A percentile compares a stretch with the other conserved stretches of the same genome.
These are phyloP conservation scores for Pichia nanzhaoensis DNA, from an alignment of 805 yeast genomes.

Conservation along the genomic window DNA sequence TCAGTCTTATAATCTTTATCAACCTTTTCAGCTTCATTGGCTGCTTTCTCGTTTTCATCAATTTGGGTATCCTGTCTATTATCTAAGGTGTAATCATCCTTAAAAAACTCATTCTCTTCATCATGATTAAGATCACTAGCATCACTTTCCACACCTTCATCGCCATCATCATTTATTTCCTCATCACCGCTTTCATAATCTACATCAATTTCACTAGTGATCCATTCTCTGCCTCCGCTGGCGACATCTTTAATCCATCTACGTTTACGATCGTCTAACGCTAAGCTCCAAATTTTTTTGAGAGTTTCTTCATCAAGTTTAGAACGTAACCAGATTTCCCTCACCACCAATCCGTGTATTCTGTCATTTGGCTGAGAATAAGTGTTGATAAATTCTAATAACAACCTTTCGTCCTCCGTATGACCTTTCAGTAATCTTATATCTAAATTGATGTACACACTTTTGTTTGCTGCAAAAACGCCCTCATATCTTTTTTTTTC, in stretches of 20 bases:
- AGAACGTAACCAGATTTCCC: slow-evolving; percentile 77
- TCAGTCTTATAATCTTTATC: no score
- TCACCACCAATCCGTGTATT: slow-evolving; percentile 59
- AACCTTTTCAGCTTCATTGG: neutral
- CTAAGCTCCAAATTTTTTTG: slow-evolving; percentile 67
- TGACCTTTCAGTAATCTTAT: neutral
- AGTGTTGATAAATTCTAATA: slow-evolving; percentile 9
- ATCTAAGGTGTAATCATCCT: neutral
- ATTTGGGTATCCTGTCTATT: neutral
- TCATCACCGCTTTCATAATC: no score
- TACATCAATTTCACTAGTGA: neutral
- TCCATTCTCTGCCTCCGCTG: slow-evolving; percentile 1
- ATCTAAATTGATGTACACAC: slow-evolving; percentile 38
- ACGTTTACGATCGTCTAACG: slow-evolving; percentile 42
- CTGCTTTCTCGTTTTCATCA: neutral
- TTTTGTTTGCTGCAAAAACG: slow-evolving; percentile 86
- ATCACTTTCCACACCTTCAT: neutral
- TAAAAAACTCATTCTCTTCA: neutral
- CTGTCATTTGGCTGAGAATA: slow-evolving; percentile 11
- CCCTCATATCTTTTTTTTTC: slow-evolving; percentile 91
- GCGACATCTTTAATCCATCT: slow-evolving; percentile 30
- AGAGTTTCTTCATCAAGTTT: slow-evolving; percentile 57
- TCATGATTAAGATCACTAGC: neutral
- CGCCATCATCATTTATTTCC: neutral
- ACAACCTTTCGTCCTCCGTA: neutral